Percentiles rank a stretch among this genome's conserved stretches.
Evolutionary conservation across 306 rosid species (phyloP).

Genomic region (Cyamopsis tetragonoloba): DNA sequence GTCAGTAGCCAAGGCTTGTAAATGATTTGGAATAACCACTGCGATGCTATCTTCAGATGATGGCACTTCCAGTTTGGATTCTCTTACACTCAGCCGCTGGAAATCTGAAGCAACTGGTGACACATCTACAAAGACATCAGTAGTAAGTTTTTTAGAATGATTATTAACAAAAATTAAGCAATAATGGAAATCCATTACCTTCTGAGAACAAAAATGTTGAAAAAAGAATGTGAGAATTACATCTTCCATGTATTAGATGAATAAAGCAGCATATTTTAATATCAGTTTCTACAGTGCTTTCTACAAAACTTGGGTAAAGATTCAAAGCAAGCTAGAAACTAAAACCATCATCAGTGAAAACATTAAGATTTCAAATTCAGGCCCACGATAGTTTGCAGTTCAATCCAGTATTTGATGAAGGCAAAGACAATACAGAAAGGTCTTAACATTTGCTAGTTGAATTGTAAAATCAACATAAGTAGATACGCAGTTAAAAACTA

Average conservation of each 20-base stretch:
- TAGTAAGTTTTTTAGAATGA: slow-evolving; percentile 19
- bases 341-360: background rate
- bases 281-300: background rate
- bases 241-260: background rate
- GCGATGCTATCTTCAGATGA: slow-evolving; percentile 20
- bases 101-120: slow-evolving; percentile 42
- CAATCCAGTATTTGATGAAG: background rate
- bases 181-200: slow-evolving; percentile 6
- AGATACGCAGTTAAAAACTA: no score
- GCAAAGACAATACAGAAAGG: background rate
- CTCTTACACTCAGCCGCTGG: slow-evolving; percentile 37
- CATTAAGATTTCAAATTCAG: background rate
- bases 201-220: background rate
- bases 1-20: slow-evolving; percentile 50
- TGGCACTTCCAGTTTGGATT: slow-evolving; percentile 23
- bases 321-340: background rate
- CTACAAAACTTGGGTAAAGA: background rate
- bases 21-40: slow-evolving; percentile 59
- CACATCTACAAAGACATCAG: slow-evolving; percentile 30
- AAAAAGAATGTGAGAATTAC: background rate
- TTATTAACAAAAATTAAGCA: slow-evolving; percentile 18
- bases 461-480: no score
- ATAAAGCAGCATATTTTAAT: background rate
- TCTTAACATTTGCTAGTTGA: background rate
- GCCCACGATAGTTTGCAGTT: background rate